A percentile compares a stretch with the other conserved stretches of the same genome.
phyloP scores from a whole-genome alignment of 805 yeast species.

The Isabelozyma rhagii region DNA sequence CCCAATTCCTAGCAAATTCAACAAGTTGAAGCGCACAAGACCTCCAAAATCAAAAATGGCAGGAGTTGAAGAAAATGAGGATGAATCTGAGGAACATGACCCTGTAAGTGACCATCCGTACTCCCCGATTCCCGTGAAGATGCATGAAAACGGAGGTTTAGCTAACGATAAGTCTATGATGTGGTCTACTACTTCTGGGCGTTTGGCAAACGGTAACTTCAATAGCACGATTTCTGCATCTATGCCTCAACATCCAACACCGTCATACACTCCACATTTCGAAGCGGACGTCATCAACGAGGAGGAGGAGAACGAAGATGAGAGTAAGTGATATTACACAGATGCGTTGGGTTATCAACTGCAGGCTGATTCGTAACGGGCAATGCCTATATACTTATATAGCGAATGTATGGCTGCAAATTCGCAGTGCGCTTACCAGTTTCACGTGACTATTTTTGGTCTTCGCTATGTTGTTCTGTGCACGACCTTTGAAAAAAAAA shows the following conservation, averaged over 20 bases:
- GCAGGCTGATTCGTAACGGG: no score
- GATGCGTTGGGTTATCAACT: no score
- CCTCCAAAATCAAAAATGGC: conserved; percentile 3
- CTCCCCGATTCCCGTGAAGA: not conserved
- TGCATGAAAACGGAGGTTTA: not conserved
- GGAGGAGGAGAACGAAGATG: conserved; percentile 19
- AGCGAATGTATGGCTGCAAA: not conserved
- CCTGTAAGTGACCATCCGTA: not conserved
- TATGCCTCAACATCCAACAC: not conserved
- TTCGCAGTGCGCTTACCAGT: not conserved
- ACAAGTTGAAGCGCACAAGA: conserved; percentile 9
- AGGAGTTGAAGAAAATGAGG: not conserved
- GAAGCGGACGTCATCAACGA: conserved; percentile 6
- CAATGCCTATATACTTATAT: not conserved
- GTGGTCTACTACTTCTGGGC: not conserved
- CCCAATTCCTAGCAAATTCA: conserved; percentile 18
- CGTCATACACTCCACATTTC: not conserved
- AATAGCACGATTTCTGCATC: not conserved
- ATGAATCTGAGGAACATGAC: not conserved
- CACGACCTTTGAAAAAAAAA: not conserved
- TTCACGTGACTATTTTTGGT: not conserved
- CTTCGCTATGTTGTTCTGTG: not conserved
- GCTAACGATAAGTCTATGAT: not conserved
- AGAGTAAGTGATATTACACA: not conserved
- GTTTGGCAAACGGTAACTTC: not conserved